Evolutionary conservation across 768 basidiomycete species (phyloP).

Genomic region (Suillus bovinus): DNA sequence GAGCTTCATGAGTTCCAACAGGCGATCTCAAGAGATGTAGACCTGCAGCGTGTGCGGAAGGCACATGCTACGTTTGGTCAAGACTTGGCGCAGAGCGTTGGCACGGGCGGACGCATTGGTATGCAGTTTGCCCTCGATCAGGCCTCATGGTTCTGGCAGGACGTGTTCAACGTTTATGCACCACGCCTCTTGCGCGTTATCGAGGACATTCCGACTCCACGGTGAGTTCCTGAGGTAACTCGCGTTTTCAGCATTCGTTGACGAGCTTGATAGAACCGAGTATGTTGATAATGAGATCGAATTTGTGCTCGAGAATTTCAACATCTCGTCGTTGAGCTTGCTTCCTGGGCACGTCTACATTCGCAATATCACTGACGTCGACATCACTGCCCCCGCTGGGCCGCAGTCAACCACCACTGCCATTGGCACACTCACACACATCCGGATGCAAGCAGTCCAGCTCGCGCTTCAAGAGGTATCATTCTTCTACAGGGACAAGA

Average conservation of each 20-base stretch:
- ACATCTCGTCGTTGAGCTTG: conserved; percentile 64
- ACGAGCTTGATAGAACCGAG: conserved; percentile 51
- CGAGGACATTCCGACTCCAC: conserved; percentile 68
- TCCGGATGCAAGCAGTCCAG: conserved; percentile 65
- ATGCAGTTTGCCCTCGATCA: conserved; percentile 58
- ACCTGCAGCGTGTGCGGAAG: conserved; percentile 45
- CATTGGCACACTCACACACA: conserved; percentile 64
- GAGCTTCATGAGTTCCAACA: conserved; percentile 47
- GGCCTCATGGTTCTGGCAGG: conserved; percentile 78
- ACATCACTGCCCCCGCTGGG: conserved; percentile 45
- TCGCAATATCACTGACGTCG: conserved; percentile 67
- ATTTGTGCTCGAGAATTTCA: conserved; percentile 74
- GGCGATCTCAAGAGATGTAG: conserved; percentile 49
- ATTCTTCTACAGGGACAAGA: conserved; percentile 73
- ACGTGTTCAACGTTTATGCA: conserved; percentile 77
- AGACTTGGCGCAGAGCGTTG: conserved; percentile 47
- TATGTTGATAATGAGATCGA: conserved; percentile 69
- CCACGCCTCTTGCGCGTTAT: conserved; percentile 55
- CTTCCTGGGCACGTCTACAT: conserved; percentile 72
- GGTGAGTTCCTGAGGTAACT: conserved; percentile 37
- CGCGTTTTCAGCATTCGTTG: not conserved
- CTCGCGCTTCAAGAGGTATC: conserved; percentile 64
- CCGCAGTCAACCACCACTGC: conserved; percentile 44
- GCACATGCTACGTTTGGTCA: conserved; percentile 50
- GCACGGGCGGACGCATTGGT: conserved; percentile 39